Evolutionary conservation across 1,139 yeast species (phyloP).

Genomic region (Kodamaea plutei): DNA sequence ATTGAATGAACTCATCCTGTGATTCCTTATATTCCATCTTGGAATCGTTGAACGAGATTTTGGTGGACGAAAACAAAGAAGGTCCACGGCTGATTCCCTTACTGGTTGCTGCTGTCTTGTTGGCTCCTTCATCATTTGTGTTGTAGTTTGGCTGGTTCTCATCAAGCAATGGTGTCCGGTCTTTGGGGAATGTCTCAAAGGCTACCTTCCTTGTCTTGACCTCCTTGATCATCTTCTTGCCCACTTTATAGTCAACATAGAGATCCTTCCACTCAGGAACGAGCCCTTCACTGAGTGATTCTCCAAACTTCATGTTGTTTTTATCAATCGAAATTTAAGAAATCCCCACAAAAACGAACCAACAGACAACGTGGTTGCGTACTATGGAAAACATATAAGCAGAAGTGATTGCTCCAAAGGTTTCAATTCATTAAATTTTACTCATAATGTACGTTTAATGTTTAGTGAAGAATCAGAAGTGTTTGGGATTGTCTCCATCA

Average conservation of each 20-base stretch:
- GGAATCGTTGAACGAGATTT: conserved; percentile 17
- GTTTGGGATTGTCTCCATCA: too few relatives aligned
- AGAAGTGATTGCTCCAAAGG: too few relatives aligned
- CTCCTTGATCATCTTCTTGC: conserved; percentile 37
- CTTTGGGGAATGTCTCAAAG: conserved; percentile 7
- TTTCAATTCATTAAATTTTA: too few relatives aligned
- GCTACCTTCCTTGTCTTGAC: conserved; percentile 9
- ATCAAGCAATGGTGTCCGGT: conserved; percentile 20
- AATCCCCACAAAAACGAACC: too few relatives aligned
- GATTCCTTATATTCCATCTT: conserved; percentile 24
- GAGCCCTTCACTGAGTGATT: conserved; percentile 51
- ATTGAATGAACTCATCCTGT: conserved; percentile 43
- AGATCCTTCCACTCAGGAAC: conserved; percentile 88
- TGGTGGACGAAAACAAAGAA: conserved; percentile 23
- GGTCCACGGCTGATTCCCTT: conserved; percentile 9
- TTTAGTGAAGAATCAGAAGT: too few relatives aligned
- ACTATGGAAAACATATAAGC: too few relatives aligned
- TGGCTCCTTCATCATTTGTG: conserved; percentile 3
- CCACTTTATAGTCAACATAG: conserved; percentile 68
- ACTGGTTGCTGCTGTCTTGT: conserved; percentile 3
- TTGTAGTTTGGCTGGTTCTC: conserved; percentile 4
- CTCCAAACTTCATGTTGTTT: conserved; percentile 62
- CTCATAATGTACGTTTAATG: too few relatives aligned
- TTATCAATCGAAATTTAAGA: too few relatives aligned
- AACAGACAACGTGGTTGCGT: too few relatives aligned